phyloP scores from a whole-genome alignment of 2,329 filamentous ascomycete genomes.

The Diaporthe helianthi region DNA sequence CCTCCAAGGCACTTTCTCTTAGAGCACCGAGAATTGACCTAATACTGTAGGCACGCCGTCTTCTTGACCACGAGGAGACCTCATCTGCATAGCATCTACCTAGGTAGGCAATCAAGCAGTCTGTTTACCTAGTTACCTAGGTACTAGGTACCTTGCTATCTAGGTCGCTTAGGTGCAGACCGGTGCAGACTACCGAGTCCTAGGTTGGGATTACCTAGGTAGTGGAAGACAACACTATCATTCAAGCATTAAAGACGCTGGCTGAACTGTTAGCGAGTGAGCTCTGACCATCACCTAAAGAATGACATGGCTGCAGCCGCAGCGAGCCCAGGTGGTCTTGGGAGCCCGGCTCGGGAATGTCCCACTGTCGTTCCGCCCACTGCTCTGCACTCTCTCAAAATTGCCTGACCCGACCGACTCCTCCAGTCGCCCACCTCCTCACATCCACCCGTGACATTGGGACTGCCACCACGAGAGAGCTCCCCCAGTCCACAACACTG shows the following conservation, averaged over 20 bases:
- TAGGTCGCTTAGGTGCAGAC: neutral
- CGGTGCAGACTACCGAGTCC: neutral
- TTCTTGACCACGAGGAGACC: neutral
- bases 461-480: slow-evolving; percentile 37
- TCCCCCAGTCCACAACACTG: slow-evolving; percentile 38
- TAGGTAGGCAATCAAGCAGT: neutral
- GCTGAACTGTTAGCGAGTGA: slow-evolving; percentile 7
- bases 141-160: neutral
- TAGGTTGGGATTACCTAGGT: neutral
- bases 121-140: neutral
- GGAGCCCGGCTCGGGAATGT: slow-evolving; percentile 26
- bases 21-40: neutral
- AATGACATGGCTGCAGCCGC: slow-evolving; percentile 7
- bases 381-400: slow-evolving; percentile 34
- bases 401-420: slow-evolving; percentile 28
- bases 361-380: slow-evolving; percentile 24
- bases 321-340: slow-evolving; percentile 15
- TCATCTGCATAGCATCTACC: neutral
- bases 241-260: neutral
- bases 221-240: neutral
- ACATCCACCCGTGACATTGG: slow-evolving; percentile 42
- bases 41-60: neutral
- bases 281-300: slow-evolving; percentile 32
- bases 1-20: neutral
- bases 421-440: slow-evolving; percentile 38